Base-by-base conservation (phyloP, 257 asterid species). In the Solanum pennellii region DNA sequence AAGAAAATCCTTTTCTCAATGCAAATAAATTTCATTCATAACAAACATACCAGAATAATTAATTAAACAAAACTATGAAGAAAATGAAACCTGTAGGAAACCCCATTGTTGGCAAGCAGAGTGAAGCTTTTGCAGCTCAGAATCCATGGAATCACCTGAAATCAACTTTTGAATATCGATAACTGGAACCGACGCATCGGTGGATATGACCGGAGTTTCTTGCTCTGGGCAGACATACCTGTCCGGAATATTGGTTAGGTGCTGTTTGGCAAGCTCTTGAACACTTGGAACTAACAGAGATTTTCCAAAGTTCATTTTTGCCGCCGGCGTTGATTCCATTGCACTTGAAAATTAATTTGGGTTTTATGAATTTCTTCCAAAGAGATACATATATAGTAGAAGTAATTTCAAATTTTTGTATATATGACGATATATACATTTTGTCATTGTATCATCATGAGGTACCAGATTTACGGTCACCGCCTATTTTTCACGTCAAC, bases 101-200 rank as follows among this genome's bases (percentile, higher is more conserved):
- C 94, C 97, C 96, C 97, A 94, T 16, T 93, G 88, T 87, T 89
- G 89, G 90, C 94, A 94, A 47, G 94, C 97, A 4, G 49, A 85
- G 86, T 93, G 94, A 77, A 94, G 95, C 69, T 85, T 90, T 20
- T 89, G 85, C 42, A 90, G 44, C 83, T 94, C 93, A 27, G 75
- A 65, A 89, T 52, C 88, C 45, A 33, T 44, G 12, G 89, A 83
- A 52, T 83, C 83, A 33, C 90, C 88, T 20, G 31, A 60, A 15
- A 91, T 73, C 90, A 93, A 82, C 45, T 65, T 74, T 20, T 88
- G 83, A 56, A 92, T 29, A 86, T 92, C 92, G 42, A 93, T 89
- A 1, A 91, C 87, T 3, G 94, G 94, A 21, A 92, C 77, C 41
- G 11, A 45, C 41, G 37, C 2, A 37, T 42, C 86, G 9, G 75